Percentiles rank a stretch among this genome's conserved stretches.
Conservation (phyloP, 148 eudicot genomes). For the Camellia lanceoleosa region DNA sequence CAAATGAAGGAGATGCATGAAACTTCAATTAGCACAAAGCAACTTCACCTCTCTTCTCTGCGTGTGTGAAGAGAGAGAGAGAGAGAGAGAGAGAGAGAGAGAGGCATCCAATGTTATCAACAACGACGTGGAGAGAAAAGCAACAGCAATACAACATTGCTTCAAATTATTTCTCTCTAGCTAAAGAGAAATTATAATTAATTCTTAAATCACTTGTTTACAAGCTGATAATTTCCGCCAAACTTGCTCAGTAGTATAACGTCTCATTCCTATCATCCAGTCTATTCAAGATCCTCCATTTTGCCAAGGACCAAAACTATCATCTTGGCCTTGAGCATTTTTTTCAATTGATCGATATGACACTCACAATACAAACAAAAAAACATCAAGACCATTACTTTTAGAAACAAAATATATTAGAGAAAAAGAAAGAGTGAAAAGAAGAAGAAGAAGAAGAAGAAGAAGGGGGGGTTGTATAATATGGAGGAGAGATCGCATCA, state of each 20-base stretch:
- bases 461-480: no score
- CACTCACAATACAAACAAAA: constrained; percentile 47
- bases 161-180: no score
- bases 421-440: no score
- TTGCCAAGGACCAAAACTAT: constrained; percentile 59
- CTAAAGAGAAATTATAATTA: no score
- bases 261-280: constrained; percentile 97
- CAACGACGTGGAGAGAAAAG: no score
- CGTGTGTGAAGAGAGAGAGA: background rate
- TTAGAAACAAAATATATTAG: constrained; percentile 6
- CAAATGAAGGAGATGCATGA: no score
- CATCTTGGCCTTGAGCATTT: constrained; percentile 74
- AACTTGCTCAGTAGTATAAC: constrained; percentile 83
- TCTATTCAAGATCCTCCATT: constrained; percentile 95
- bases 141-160: no score
- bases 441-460: no score
- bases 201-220: background rate
- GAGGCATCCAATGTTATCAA: no score
- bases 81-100: no score
- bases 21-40: background rate
- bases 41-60: background rate
- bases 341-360: constrained; percentile 78
- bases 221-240: constrained; percentile 12
- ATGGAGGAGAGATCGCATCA: no score
- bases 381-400: constrained; percentile 6